Base-by-base conservation (phyloP, 2,329 filamentous ascomycete species). In the Trichoderma hamatum region DNA sequence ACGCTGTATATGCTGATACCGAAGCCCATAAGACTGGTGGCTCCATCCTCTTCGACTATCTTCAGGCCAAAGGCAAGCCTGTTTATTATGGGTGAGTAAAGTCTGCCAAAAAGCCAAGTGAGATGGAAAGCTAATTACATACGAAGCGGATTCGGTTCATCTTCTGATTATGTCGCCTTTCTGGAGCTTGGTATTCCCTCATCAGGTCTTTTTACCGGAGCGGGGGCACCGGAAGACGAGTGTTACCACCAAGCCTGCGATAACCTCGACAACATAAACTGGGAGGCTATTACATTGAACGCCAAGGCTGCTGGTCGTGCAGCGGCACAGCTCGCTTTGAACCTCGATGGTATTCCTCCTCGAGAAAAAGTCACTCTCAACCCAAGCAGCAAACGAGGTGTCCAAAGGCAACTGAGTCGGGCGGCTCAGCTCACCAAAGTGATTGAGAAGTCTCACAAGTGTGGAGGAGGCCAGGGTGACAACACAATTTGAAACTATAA, bases 221-320 rank as follows among this genome's bases (percentile, higher is more conserved):
- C 78, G 3, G 74, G 74, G 5, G 74, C 70, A 0, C 73, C 74
- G 0, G 73, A 73, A 0, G 82, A 83, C 58, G 64, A 72, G 1
- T 79, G 79, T 77, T 80, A 82, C 74, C 78, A 84, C 72, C 69
- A 78, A 46, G 76, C 77, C 28, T 82, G 81, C 71, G 83, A 84
- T 61, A 77, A 73, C 46, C 74, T 81, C 28, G 67, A 75, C 49
- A 82, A 83, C 74, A 78, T 83, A 69, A 77, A 82, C 74, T 78
- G 79, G 76, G 77, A 79, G 1, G 81, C 80, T 3, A n/a, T 81
- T 21, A 79, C 76, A 0, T 72, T 77, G 62, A 83, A 80, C 71
- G 71, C 80, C 59, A 80, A 79, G 74, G 77, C 80, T 3, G 88
- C 88, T 60, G 87, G 84, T 1, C 78, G 82, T 69, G 82, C 82